A percentile compares a stretch with the other conserved stretches of the same genome.
Conservation (phyloP, 2,329 filamentous ascomycete genomes). For the Aspergillus udagawae region DNA sequence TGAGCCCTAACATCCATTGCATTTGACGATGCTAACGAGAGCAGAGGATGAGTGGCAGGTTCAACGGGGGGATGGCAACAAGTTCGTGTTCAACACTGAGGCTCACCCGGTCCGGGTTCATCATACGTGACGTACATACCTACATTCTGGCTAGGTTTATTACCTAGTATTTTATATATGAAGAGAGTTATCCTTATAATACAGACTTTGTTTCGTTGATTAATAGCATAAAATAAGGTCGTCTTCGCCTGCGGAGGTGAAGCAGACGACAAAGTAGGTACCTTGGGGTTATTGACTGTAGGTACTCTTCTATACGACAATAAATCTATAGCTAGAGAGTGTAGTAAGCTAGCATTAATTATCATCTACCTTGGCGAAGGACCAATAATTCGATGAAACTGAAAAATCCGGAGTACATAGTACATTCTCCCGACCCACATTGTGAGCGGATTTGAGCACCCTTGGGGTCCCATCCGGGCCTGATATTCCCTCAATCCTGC, state of each 20-base stretch:
- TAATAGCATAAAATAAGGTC: no score
- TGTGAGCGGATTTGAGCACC: constrained; percentile 24
- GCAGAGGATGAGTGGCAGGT: constrained; percentile 59
- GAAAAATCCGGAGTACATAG: no score
- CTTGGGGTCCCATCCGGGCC: constrained; percentile 6
- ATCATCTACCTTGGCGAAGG: no score
- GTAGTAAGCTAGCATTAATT: no score
- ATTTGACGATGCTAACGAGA: not conserved
- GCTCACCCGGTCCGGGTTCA: constrained; percentile 50
- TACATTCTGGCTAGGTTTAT: not conserved
- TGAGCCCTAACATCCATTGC: not conserved
- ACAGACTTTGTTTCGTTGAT: not conserved
- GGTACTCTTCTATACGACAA: no score
- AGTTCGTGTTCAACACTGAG: constrained; percentile 63
- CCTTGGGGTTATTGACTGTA: no score
- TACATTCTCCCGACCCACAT: constrained; percentile 2
- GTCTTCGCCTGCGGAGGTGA: no score
- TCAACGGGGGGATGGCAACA: constrained; percentile 46
- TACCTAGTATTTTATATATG: not conserved
- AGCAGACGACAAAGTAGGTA: no score
- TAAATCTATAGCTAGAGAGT: no score
- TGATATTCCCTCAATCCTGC: not conserved
- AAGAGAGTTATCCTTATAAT: not conserved
- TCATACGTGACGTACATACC: constrained; percentile 10
- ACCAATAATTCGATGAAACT: no score